A percentile compares a stretch with the other conserved stretches of the same genome.
These are phyloP conservation scores for Backusella macrospora DNA, from an alignment of 192 early-diverging fungal species.

Conservation along the genomic window DNA sequence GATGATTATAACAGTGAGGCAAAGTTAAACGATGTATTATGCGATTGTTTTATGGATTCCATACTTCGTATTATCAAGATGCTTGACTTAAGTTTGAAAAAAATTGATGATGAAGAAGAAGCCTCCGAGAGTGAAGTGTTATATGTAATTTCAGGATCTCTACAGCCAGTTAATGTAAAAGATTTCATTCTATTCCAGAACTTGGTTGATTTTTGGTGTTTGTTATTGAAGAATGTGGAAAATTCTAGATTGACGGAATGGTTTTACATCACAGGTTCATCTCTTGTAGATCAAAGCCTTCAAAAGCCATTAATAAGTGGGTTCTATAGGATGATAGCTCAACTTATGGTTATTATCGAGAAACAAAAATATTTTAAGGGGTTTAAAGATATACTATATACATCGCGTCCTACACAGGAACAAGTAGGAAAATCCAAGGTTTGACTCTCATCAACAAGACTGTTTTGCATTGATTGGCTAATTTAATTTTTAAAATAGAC, in stretches of 20 bases:
- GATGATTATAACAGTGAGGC: neutral
- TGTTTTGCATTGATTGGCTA: neutral
- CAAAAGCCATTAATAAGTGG: constrained; percentile 70
- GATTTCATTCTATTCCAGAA: constrained; percentile 74
- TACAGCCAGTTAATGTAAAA: constrained; percentile 58
- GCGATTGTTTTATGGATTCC: constrained; percentile 54
- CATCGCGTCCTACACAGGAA: constrained; percentile 6
- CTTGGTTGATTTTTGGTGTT: constrained; percentile 64
- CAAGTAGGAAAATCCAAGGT: constrained; percentile 2
- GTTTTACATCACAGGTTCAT: constrained; percentile 58
- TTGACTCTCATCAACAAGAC: neutral
- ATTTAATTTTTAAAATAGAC: neutral
- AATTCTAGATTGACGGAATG: constrained; percentile 55
- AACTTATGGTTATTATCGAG: constrained; percentile 48
- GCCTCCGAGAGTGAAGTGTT: constrained; percentile 11
- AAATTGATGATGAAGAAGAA: constrained; percentile 36
- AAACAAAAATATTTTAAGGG: constrained; percentile 38
- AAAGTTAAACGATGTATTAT: constrained; percentile 47
- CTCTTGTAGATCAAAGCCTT: constrained; percentile 52
- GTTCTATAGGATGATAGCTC: constrained; percentile 70
- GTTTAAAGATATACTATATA: constrained; percentile 13
- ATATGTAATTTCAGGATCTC: constrained; percentile 21
- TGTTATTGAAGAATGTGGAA: constrained; percentile 49
- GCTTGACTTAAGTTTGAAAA: constrained; percentile 49
- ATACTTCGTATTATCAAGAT: constrained; percentile 46